phyloP scores from a whole-genome alignment of 257 asterid genomes.

The Catharanthus roseus region DNA sequence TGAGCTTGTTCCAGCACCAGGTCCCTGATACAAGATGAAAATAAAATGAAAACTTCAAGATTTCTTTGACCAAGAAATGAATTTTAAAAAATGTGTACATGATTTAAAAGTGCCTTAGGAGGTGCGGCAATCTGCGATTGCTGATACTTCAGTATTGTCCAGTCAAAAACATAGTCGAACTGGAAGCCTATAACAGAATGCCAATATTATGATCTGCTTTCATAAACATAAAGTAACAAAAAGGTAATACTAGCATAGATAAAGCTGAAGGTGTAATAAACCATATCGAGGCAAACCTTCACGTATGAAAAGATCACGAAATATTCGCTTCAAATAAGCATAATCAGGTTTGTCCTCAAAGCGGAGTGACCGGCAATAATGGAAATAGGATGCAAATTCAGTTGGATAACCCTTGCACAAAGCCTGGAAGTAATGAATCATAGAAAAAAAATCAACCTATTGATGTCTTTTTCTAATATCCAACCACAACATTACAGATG shows the following conservation, averaged over 20 bases:
- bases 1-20: constrained; percentile 73
- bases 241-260: background rate
- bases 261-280: background rate
- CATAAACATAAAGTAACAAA: constrained; percentile 3
- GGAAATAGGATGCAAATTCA: constrained; percentile 96
- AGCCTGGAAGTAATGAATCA: constrained; percentile 40
- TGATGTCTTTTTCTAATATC: constrained; percentile 9
- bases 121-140: constrained; percentile 90
- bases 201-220: constrained; percentile 2
- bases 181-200: constrained; percentile 61
- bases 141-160: constrained; percentile 96
- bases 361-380: constrained; percentile 92
- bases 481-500: constrained; percentile 7
- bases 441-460: constrained; percentile 15
- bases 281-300: constrained; percentile 53
- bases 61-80: background rate
- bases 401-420: constrained; percentile 87
- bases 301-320: constrained; percentile 95
- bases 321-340: constrained; percentile 92
- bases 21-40: constrained; percentile 39
- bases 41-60: constrained; percentile 1
- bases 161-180: constrained; percentile 92
- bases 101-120: constrained; percentile 68
- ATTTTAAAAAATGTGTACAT: background rate
- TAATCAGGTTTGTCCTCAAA: constrained; percentile 96